Evolutionary conservation across 495 filamentous ascomycete species (phyloP).

Genomic region (Trichoderma asperelloides): DNA sequence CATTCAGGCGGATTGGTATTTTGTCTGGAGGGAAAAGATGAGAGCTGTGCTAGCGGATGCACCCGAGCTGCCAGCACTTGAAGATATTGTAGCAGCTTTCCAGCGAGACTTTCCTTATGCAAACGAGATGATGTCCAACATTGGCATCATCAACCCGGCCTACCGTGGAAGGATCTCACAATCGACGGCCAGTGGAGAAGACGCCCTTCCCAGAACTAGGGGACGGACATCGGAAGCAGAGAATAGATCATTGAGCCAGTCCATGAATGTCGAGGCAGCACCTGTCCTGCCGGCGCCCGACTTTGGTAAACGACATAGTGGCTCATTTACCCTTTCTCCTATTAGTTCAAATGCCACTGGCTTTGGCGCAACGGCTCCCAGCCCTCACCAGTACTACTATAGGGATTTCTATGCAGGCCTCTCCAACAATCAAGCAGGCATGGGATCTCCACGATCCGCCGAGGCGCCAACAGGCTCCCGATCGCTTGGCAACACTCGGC

Average conservation of each 20-base stretch:
- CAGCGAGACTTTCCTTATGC: slow-evolving; percentile 58
- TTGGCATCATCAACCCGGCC: slow-evolving; percentile 41
- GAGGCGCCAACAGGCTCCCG: slow-evolving; percentile 29
- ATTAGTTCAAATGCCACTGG: slow-evolving; percentile 29
- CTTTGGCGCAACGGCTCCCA: slow-evolving; percentile 28
- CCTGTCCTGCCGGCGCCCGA: slow-evolving; percentile 52
- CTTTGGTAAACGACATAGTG: slow-evolving; percentile 47
- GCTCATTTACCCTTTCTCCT: slow-evolving; percentile 46
- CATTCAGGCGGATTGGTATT: slow-evolving; percentile 72
- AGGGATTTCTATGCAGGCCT: slow-evolving; percentile 37
- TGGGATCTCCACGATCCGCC: slow-evolving; percentile 34
- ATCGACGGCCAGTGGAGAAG: slow-evolving; percentile 31
- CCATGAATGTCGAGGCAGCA: slow-evolving; percentile 54
- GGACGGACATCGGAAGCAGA: slow-evolving; percentile 29
- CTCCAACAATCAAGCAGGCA: slow-evolving; percentile 26
- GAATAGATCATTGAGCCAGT: slow-evolving; percentile 40
- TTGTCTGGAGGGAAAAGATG: slow-evolving; percentile 71
- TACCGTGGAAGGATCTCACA: slow-evolving; percentile 33
- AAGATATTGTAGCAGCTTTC: slow-evolving; percentile 64
- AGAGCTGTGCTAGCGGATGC: slow-evolving; percentile 59
- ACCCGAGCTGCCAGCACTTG: slow-evolving; percentile 50
- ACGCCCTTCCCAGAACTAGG: slow-evolving; percentile 31
- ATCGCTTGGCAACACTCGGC: slow-evolving; percentile 28
- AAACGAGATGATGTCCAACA: slow-evolving; percentile 40
- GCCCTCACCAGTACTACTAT: slow-evolving; percentile 41